Evolutionary conservation across 2,329 filamentous ascomycete species (phyloP).

Genomic region (Diaporthe caulivora): DNA sequence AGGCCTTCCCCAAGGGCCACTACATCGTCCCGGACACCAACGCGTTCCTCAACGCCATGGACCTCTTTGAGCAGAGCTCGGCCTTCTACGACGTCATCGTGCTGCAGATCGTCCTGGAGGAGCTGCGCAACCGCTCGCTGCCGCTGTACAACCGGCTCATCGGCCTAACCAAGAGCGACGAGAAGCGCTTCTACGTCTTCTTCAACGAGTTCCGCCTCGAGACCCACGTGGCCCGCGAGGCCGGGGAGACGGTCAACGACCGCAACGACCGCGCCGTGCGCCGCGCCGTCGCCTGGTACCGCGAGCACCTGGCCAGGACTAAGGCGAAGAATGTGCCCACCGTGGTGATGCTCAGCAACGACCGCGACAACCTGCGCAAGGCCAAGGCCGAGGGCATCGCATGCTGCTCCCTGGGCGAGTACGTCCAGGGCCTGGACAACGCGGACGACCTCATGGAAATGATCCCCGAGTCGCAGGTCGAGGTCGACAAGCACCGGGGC

Average conservation of each 20-base stretch:
- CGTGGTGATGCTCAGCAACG: constrained; percentile 94
- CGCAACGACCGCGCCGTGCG: constrained; percentile 94
- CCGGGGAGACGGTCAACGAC: constrained; percentile 93
- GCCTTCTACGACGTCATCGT: constrained; percentile 98
- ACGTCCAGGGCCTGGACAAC: constrained; percentile 87
- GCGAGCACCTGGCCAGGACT: constrained; percentile 78
- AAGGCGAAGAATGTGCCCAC: constrained; percentile 75
- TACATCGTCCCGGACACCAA: constrained; percentile 98
- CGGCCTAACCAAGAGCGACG: constrained; percentile 91
- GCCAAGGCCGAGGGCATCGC: constrained; percentile 81
- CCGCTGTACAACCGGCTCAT: constrained; percentile 96
- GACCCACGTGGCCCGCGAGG: constrained; percentile 82
- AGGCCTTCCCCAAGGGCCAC: constrained; percentile 85
- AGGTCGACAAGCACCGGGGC: constrained; percentile 73
- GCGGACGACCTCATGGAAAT: constrained; percentile 90
- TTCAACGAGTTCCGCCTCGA: constrained; percentile 98
- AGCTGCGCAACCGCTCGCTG: constrained; percentile 91
- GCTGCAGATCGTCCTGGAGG: constrained; percentile 94
- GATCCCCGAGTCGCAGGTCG: constrained; percentile 84
- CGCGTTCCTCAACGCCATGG: constrained; percentile 94
- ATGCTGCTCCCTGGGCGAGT: constrained; percentile 77
- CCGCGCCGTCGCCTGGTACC: constrained; percentile 90
- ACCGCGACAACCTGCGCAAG: constrained; percentile 87
- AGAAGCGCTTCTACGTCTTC: constrained; percentile 98
- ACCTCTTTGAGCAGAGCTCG: constrained; percentile 91